These are phyloP conservation scores for Daldinia grandis DNA, from an alignment of 495 filamentous ascomycete species.

Conservation along the genomic window DNA sequence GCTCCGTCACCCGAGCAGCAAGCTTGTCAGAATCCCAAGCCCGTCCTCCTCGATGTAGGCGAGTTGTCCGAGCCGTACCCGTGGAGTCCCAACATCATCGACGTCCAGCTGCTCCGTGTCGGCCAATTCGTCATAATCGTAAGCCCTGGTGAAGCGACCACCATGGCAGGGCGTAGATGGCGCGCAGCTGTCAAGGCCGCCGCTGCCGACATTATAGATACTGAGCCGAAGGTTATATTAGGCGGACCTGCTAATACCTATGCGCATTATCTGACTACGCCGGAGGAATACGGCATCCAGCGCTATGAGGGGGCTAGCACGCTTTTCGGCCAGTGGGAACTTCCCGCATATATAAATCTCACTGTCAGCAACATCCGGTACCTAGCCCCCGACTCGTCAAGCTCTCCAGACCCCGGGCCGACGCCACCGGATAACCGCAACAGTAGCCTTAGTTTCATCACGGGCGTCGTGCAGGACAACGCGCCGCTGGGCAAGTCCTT, in stretches of 20 bases:
- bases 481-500: constrained; percentile 72
- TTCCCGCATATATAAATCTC: constrained; percentile 87
- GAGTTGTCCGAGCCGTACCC: constrained; percentile 78
- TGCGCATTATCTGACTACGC: constrained; percentile 89
- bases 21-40: constrained; percentile 84
- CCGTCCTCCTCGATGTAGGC: constrained; percentile 89
- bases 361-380: constrained; percentile 76
- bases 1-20: constrained; percentile 75
- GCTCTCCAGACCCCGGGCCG: constrained; percentile 65
- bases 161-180: constrained; percentile 95
- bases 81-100: constrained; percentile 92
- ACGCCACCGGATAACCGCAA: constrained; percentile 81
- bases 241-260: constrained; percentile 94
- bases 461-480: constrained; percentile 78
- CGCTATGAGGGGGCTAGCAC: constrained; percentile 96
- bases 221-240: constrained; percentile 67
- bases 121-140: constrained; percentile 90
- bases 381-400: constrained; percentile 62
- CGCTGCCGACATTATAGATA: constrained; percentile 45
- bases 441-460: constrained; percentile 78
- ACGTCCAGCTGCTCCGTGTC: constrained; percentile 88
- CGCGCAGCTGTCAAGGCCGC: constrained; percentile 72
- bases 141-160: constrained; percentile 86
- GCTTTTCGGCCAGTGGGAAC: constrained; percentile 84
- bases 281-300: constrained; percentile 89